These are phyloP conservation scores for Aspergillus eucalypticola DNA, from an alignment of 2,329 filamentous ascomycete species.

Conservation along the genomic window DNA sequence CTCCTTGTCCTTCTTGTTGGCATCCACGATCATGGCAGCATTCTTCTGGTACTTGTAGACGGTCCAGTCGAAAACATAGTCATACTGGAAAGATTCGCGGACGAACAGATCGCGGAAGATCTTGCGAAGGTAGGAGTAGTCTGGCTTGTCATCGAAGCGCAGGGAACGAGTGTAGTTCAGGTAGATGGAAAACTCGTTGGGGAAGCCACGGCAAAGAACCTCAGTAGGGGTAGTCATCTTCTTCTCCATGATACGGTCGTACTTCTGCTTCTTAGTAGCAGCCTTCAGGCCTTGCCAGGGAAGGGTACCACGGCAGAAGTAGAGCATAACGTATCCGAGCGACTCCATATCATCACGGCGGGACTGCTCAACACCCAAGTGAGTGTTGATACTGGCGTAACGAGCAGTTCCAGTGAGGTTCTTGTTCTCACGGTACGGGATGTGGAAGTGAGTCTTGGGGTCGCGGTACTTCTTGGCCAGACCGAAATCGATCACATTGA, in stretches of 20 bases:
- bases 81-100: slow-evolving; percentile 98
- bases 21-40: slow-evolving; percentile 87
- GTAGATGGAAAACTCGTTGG: slow-evolving; percentile 99
- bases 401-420: slow-evolving; percentile 98
- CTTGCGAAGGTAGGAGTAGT: slow-evolving; percentile 99
- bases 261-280: slow-evolving; percentile 99
- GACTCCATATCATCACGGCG: slow-evolving; percentile 99
- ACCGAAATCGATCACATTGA: slow-evolving; percentile 99
- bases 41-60: slow-evolving; percentile 99
- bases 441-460: slow-evolving; percentile 99
- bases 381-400: slow-evolving; percentile 98
- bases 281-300: slow-evolving; percentile 99
- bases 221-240: slow-evolving; percentile 99
- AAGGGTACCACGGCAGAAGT: slow-evolving; percentile 98
- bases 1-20: slow-evolving; percentile 69
- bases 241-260: slow-evolving; percentile 99
- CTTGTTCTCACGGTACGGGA: slow-evolving; percentile 99
- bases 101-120: slow-evolving; percentile 99
- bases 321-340: slow-evolving; percentile 98
- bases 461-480: slow-evolving; percentile 99
- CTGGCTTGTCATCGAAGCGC: slow-evolving; percentile 98
- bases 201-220: slow-evolving; percentile 97
- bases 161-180: slow-evolving; percentile 98
- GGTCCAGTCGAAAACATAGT: slow-evolving; percentile 99
- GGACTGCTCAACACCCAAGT: slow-evolving; percentile 97